phyloP scores from a whole-genome alignment of 805 yeast species.

The Alloascoidea africana region DNA sequence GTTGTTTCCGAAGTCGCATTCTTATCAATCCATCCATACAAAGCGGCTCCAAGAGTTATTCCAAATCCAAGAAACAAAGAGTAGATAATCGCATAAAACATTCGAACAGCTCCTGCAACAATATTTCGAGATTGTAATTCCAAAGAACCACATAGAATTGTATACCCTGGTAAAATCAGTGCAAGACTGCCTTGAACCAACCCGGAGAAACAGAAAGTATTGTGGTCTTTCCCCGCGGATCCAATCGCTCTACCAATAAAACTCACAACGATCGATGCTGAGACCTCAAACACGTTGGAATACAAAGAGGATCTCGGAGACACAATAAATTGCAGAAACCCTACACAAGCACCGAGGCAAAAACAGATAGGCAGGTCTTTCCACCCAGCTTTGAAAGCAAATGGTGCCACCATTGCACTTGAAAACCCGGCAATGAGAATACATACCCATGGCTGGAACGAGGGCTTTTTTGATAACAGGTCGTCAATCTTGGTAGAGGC shows the following conservation, averaged over 20 bases:
- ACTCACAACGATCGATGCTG: slow-evolving; percentile 75
- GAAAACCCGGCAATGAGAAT: slow-evolving; percentile 70
- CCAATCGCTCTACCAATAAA: slow-evolving; percentile 86
- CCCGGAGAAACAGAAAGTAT: slow-evolving; percentile 66
- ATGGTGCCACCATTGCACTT: slow-evolving; percentile 69
- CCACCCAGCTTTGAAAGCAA: slow-evolving; percentile 86
- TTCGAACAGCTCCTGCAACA: slow-evolving; percentile 89
- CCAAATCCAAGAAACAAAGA: slow-evolving; percentile 88
- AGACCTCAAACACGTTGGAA: slow-evolving; percentile 86
- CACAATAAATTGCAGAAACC: slow-evolving; percentile 64
- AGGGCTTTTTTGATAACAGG: slow-evolving; percentile 41
- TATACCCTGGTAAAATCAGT: slow-evolving; percentile 85
- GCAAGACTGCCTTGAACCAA: slow-evolving; percentile 86
- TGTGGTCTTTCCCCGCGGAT: slow-evolving; percentile 38
- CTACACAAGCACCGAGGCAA: slow-evolving; percentile 70
- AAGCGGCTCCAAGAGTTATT: slow-evolving; percentile 82
- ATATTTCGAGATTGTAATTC: slow-evolving; percentile 81
- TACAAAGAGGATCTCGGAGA: slow-evolving; percentile 75
- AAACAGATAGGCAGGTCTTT: slow-evolving; percentile 72
- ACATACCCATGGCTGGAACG: slow-evolving; percentile 63
- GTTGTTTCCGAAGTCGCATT: slow-evolving; percentile 51
- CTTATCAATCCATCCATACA: slow-evolving; percentile 90
- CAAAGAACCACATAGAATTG: slow-evolving; percentile 81
- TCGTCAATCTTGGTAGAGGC: slow-evolving; percentile 62
- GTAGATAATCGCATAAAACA: slow-evolving; percentile 93